Conservation (phyloP, 2,329 filamentous ascomycete genomes). For the Colletotrichum noveboracense region DNA sequence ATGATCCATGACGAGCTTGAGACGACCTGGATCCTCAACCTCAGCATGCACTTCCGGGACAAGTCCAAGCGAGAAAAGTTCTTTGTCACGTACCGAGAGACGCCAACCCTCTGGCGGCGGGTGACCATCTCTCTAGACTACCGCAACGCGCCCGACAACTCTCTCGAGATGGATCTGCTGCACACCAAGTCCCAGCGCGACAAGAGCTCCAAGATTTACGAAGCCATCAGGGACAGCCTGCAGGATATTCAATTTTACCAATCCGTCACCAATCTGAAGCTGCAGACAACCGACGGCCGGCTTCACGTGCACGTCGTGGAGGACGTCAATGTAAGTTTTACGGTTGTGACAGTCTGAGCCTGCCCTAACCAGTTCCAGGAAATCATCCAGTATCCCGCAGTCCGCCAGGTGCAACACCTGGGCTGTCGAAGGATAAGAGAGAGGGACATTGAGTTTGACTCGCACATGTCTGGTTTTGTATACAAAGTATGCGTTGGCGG, state of each 20-base stretch:
- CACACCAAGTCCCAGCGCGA: slow-evolving; percentile 84
- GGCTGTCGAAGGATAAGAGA: slow-evolving; percentile 70
- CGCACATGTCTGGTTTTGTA: slow-evolving; percentile 95
- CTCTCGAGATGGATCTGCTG: slow-evolving; percentile 83
- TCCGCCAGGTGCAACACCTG: slow-evolving; percentile 77
- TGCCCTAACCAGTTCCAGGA: slow-evolving; percentile 54
- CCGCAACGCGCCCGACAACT: slow-evolving; percentile 77
- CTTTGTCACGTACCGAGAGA: slow-evolving; percentile 91
- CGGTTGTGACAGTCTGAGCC: background rate
- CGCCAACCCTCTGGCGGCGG: slow-evolving; percentile 78
- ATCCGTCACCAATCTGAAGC: slow-evolving; percentile 93
- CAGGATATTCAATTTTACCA: slow-evolving; percentile 95
- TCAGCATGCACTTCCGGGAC: slow-evolving; percentile 98
- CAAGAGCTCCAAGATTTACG: slow-evolving; percentile 92
- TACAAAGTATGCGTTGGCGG: slow-evolving; percentile 84
- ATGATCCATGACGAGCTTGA: slow-evolving; percentile 83
- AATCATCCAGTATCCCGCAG: slow-evolving; percentile 84
- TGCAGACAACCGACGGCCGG: slow-evolving; percentile 86
- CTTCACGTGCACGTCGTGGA: slow-evolving; percentile 98
- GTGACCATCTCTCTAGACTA: slow-evolving; percentile 96
- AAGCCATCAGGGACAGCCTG: slow-evolving; percentile 90
- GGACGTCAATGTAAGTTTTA: slow-evolving; percentile 73
- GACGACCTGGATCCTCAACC: slow-evolving; percentile 90
- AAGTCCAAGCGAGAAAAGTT: slow-evolving; percentile 94
- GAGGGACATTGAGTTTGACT: slow-evolving; percentile 80